phyloP scores from a whole-genome alignment of 2,329 filamentous ascomycete genomes.

The Fusarium cicatricum region DNA sequence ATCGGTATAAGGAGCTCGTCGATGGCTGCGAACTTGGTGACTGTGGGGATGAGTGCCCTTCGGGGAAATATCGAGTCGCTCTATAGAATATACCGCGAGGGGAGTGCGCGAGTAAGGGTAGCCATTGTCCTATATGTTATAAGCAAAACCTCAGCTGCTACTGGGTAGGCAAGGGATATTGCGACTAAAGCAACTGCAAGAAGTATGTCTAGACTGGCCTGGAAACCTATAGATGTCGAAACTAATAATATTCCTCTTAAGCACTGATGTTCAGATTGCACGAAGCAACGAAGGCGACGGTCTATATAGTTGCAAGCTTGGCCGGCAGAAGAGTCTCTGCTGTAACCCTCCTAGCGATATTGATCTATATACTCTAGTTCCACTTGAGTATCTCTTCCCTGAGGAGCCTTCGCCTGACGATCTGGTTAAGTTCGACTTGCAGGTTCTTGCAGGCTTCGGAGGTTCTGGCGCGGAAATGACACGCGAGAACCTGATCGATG shows the following conservation, averaged over 20 bases:
- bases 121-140: not conserved
- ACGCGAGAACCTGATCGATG: too few relatives aligned
- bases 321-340: slow-evolving; percentile 4
- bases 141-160: slow-evolving; percentile 9
- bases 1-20: not conserved
- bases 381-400: not conserved
- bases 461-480: too few relatives aligned
- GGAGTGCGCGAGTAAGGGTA: too few relatives aligned
- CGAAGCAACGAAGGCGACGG: too few relatives aligned
- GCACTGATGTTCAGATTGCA: too few relatives aligned
- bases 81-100: too few relatives aligned
- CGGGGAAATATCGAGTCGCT: not conserved
- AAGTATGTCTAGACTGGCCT: not conserved
- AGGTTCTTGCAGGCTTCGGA: too few relatives aligned
- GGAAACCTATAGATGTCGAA: too few relatives aligned
- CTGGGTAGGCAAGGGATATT: slow-evolving; percentile 3
- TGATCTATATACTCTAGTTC: not conserved
- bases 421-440: too few relatives aligned
- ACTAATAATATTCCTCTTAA: too few relatives aligned
- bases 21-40: slow-evolving; percentile 2
- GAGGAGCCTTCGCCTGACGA: not conserved
- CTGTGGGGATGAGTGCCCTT: slow-evolving; percentile 2
- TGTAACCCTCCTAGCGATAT: not conserved
- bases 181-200: slow-evolving; percentile 7
- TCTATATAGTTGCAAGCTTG: too few relatives aligned